phyloP scores from a whole-genome alignment of 352 stramenopile genomes.

The Phytophthora aleatoria region DNA sequence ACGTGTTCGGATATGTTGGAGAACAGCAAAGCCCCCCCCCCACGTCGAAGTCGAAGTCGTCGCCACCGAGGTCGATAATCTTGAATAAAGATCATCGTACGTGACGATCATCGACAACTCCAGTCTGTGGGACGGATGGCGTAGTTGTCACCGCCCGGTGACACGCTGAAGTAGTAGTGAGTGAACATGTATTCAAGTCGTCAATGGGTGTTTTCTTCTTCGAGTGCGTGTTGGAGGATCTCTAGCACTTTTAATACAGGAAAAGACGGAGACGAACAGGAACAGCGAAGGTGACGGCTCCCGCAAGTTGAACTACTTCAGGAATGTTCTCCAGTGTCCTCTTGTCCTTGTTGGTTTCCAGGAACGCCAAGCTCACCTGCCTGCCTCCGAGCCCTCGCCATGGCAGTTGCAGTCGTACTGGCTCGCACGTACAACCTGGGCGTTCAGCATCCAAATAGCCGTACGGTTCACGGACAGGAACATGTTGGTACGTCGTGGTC shows the following conservation, averaged over 20 bases:
- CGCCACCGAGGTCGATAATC: conserved; percentile 45
- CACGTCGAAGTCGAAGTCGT: conserved; percentile 48
- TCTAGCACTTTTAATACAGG: conserved; percentile 1
- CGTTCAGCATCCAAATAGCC: conserved; percentile 81
- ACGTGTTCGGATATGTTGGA: too few relatives aligned
- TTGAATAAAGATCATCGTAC: conserved; percentile 64
- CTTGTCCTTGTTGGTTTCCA: conserved; percentile 56
- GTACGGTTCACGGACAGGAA: conserved; percentile 46
- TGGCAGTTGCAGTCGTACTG: conserved; percentile 84
- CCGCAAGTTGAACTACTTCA: conserved; percentile 85
- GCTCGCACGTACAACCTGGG: conserved; percentile 63
- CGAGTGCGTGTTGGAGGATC: too few relatives aligned
- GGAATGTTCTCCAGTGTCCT: conserved; percentile 83
- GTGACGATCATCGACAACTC: conserved; percentile 24
- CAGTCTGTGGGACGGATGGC: conserved; percentile 35
- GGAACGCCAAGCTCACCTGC: conserved; percentile 72
- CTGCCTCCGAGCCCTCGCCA: conserved; percentile 48
- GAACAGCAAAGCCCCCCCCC: too few relatives aligned
- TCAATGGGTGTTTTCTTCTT: too few relatives aligned
- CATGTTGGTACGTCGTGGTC: conserved; percentile 35
- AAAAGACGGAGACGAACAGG: conserved; percentile 31
- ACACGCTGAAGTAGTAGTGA: conserved; percentile 74
- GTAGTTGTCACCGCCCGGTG: conserved; percentile 50
- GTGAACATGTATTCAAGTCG: conserved; percentile 37
- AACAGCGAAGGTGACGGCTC: conserved; percentile 40